Base-by-base conservation (phyloP, 208 protist species). In the Histomonas meleagridis region DNA sequence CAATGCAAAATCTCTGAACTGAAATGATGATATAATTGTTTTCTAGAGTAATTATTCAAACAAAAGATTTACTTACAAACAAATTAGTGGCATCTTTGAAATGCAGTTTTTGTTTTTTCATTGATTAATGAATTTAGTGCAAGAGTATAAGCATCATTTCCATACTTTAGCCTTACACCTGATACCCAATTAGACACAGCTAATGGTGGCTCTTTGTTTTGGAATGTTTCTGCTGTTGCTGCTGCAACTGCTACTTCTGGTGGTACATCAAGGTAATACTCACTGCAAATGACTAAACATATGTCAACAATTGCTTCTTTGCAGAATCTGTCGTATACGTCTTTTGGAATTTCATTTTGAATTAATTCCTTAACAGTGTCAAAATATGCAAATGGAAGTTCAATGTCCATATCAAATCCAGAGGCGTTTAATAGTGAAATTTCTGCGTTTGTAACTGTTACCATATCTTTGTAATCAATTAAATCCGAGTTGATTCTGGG, bases 241-340 rank as follows among this genome's bases (percentile, higher is more conserved):
- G 76, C 76, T 10, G 76, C 40, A 9, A 40, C 70, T 18, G 76
- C 76, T 57, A 86, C 76, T 86, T 86, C 76, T 32, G 76, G 76
- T 38, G 76, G 76, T 26, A 86, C 40, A 55, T 86, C 76, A 51
- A 86, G 46, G 18, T 86, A 86, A 38, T 32, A 86, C 38, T 32
- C 46, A 53, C 40, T 51, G 46, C 76, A 86, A 7, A 86, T 38
- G 3, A 86, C 35, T 18, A 86, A 28, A 55, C 76, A 86, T 18
- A 86, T 86, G 38, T 86, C 76, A 86, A 86, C 76, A 86, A 86
- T 86, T 28, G 55, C 46, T 32, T 46, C 35, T 26, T 86, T 86
- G 28, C 76, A 86, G 7, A 86, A 51, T 55, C 46, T 86, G 43
- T 57, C 55, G 7, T 57, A 40, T 26, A n/a, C 46, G 32, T 86